Base-by-base conservation (phyloP, 1,284 basidiomycete genomes). In the Malassezia nana region DNA sequence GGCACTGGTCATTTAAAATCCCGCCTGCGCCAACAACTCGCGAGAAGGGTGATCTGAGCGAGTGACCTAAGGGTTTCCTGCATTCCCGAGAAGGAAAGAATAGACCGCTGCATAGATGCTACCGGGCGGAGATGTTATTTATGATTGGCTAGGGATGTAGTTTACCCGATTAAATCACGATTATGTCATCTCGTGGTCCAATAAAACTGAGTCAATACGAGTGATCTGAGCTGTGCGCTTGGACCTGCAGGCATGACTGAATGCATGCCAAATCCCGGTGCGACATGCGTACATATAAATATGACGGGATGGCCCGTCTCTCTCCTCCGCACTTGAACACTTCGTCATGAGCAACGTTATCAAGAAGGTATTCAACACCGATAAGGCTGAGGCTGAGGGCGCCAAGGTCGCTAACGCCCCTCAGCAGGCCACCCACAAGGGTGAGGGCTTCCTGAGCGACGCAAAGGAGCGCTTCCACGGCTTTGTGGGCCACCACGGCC, bases 341-440 rank as follows among this genome's bases (percentile, higher is more conserved):
- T 18, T 46, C 9, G 29, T n/a, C 39, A 56, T 56, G 54, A 51
- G 48, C 35, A 56, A 56, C 54, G 54, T 56, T 39, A 56, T 56
- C 20, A 56, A 51, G 54, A 56, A 56, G 54, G 54, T 56, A 39
- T 56, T 56, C 54, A 51, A 56, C 54, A 51, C 54, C 28, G 54
- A 56, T 29, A 56, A 56, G 54, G 30, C 28, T 18, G 54, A 50
- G 48, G 22, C 22, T 26, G 44, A 46, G 29, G 31, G 30, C 20
- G 6, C 12, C 22, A 29, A 52, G 32, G 43, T 38, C 15, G 30
- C 32, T 16, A n/a, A 30, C 29, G 20, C n/a, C 35, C 15, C 41
- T 24, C 13, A 30, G 28, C 22, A 49, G 29, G 41, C 32, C 22
- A 12, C 20, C 39, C 12, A 29, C 30, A 42, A 56, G 48, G 47